Base-by-base conservation (phyloP, 257 asterid species). In the Nicotiana undulata region DNA sequence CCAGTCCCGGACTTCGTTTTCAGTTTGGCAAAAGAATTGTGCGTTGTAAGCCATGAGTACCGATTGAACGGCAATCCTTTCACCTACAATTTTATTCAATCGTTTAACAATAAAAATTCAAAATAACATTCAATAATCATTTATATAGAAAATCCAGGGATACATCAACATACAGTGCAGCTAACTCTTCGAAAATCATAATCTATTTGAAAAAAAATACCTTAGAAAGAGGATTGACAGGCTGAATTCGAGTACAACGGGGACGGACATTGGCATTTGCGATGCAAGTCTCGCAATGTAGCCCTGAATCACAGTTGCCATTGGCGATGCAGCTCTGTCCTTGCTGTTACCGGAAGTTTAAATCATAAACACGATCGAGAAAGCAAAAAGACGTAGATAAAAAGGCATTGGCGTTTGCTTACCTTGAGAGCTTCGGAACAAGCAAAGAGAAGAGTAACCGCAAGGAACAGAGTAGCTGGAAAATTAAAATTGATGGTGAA, bases 31-130 rank as follows among this genome's bases (percentile, higher is more conserved):
- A 90, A 92, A 32, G 99, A 82, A 70, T 92, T 93, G 89, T 92
- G 99, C 34, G 98, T 90, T 3, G 97, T 95, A 77, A 95, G 84
- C 98, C 99, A 95, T 11, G 98, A 77, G 83, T 95, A 95, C 49
- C 98, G 89, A 88, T 93, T 92, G 77, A 87, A 91, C 81, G 99
- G 99, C 90, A 95, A 80, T 56, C 93, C 93, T 79, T 85, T 89
- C 88, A 89, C 94, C 98, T 94, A 66, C 59, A 79, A 83, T 75
- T 66, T 61, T 17, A 81, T 6, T 46, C 13, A 80, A 59, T 20
- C 59, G 20, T 59, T 34, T 37, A 40, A 58, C 40, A 77, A 9
- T 12, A 52, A 5, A 77, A 58, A 32, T 77, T 77, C 70, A 32
- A 56, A 17, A 56, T 9, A 37, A 31, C 32, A 32, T 56, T 16